Evolutionary conservation across 1,284 basidiomycete species (phyloP), one percentile per base, ranked within the genome.

Genomic region (Puccinia sorghi): DNA sequence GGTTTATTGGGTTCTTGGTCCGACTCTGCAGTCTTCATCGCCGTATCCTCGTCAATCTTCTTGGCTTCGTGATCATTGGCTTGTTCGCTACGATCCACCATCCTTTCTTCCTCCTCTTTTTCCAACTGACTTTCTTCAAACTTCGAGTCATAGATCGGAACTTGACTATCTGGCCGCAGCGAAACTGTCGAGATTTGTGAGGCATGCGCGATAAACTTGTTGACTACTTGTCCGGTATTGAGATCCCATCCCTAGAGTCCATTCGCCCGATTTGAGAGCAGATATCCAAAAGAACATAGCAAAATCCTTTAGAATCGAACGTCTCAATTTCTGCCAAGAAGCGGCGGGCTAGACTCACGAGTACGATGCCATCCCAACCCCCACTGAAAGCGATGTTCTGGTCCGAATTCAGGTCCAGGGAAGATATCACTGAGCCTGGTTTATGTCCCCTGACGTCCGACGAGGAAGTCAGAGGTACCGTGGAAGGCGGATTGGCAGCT

Each of bases 361-460:
- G 87, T 4, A 94, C 91, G 80, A 92, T 90, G 3, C 93, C 91
- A 84, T 99, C 97, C 95, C 95, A 98, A 2, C 94, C 92, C 5
- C 93, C 95, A 83, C 93, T 95, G 81, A 95, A 90, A 80, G 95
- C 89, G 0, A 90, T 89, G 81, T 90, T 92, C 83, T 98, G 93
- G 72, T 92, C 90, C 79, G 91, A 88, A 79, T 90, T 88, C 79
- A 99, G 86, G 0, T 90, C 88, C 66, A 99, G 86, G 17, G 90
- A 90, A n/a, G 95, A 97, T 7, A 99, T 90, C 32, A 93, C 90
- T 4, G 90, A 90, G 56, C 89, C 89, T 72, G 87, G 86, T 80
- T 94, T 73, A 32, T 83, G 83, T 0, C 82, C 82, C 15, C 7
- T 59, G n/a, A 64, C 41, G 3, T 80, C 25, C 3, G 73, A 56